A percentile compares a stretch with the other conserved stretches of the same genome.
phyloP scores from a whole-genome alignment of 345 rosid species.

The Capsella bursapastoris region DNA sequence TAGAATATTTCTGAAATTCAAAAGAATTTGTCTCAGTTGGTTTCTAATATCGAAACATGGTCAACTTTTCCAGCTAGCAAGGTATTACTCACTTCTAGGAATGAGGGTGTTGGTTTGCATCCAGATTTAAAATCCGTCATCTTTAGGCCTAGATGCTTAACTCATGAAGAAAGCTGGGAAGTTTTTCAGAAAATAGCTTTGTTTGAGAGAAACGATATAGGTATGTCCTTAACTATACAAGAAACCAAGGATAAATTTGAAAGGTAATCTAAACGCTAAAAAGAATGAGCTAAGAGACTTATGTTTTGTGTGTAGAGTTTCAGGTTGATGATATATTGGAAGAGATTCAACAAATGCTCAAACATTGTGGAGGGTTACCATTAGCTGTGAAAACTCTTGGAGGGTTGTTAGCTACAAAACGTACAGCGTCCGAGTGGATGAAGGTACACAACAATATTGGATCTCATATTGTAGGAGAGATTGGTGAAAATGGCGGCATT shows the following conservation, averaged over 20 bases:
- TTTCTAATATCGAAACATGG: not conserved
- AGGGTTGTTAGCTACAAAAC: slow-evolving; percentile 4
- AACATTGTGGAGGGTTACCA: slow-evolving; percentile 13
- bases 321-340: not conserved
- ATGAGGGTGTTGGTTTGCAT: slow-evolving; percentile 39
- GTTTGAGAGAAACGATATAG: slow-evolving; percentile 30
- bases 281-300: not conserved
- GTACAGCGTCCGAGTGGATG: slow-evolving; percentile 12
- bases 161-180: slow-evolving; percentile 47
- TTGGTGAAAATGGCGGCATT: not conserved
- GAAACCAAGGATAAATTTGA: not conserved
- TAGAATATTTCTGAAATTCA: not conserved
- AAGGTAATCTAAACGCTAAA: not conserved
- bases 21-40: not conserved
- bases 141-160: slow-evolving; percentile 31
- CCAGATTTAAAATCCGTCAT: slow-evolving; percentile 19
- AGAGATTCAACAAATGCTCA: slow-evolving; percentile 11
- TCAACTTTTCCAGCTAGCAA: slow-evolving; percentile 44
- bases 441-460: slow-evolving; percentile 20
- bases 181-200: slow-evolving; percentile 45
- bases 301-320: slow-evolving; percentile 8
- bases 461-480: slow-evolving; percentile 5
- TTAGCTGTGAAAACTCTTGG: slow-evolving; percentile 9
- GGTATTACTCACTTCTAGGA: slow-evolving; percentile 55
- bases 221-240: slow-evolving; percentile 21